Evolutionary conservation across 1,284 basidiomycete species (phyloP).

Genomic region (Heterobasidion annosum): DNA sequence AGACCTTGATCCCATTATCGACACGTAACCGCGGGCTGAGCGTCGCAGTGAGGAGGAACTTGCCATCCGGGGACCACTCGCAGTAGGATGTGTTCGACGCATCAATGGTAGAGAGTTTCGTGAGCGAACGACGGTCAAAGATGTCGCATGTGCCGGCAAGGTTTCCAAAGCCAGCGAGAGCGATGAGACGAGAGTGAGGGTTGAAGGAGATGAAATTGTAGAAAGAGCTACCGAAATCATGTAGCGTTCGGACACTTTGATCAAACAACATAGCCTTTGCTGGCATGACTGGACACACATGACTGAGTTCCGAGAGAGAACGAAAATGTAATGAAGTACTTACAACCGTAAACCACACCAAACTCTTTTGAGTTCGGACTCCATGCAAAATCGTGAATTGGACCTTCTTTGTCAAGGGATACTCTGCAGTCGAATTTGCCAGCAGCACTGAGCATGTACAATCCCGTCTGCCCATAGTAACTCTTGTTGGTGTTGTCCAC

Average conservation of each 20-base stretch:
- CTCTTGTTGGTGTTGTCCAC: constrained; percentile 96
- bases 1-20: constrained; percentile 95
- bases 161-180: constrained; percentile 94
- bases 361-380: constrained; percentile 98
- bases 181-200: constrained; percentile 84
- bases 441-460: constrained; percentile 92
- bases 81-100: constrained; percentile 91
- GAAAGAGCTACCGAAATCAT: constrained; percentile 87
- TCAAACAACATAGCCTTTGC: constrained; percentile 91
- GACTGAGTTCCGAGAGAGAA: background rate
- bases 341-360: constrained; percentile 92
- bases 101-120: constrained; percentile 81
- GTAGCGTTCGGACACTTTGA: constrained; percentile 78
- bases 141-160: constrained; percentile 90
- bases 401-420: constrained; percentile 92
- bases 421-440: constrained; percentile 94
- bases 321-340: constrained; percentile 22
- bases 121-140: constrained; percentile 81
- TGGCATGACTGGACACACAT: constrained; percentile 71
- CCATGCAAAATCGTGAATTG: constrained; percentile 96
- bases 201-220: constrained; percentile 94
- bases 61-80: constrained; percentile 93
- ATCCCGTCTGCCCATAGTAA: constrained; percentile 95
- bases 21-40: constrained; percentile 91
- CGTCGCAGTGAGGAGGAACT: constrained; percentile 89